A percentile compares a stretch with the other conserved stretches of the same genome.
Evolutionary conservation across 23 red algal species (phyloP).

Genomic region (Gracilaria gracilis): DNA sequence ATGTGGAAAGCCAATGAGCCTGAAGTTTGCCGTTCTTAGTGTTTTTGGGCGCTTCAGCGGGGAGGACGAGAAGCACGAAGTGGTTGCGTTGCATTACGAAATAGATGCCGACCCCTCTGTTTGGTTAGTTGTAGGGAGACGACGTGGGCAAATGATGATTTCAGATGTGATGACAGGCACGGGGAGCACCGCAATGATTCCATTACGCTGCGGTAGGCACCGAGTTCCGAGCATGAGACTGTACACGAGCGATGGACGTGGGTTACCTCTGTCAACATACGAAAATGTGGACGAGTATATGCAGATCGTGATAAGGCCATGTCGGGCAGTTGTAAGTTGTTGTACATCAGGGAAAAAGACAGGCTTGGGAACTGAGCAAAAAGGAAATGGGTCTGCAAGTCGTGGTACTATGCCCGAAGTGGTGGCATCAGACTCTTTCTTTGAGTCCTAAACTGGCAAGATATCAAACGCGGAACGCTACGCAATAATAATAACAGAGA

Average conservation of each 20-base stretch:
- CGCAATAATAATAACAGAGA: background rate
- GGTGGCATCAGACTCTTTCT: constrained; percentile 69
- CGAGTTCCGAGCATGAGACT: constrained; percentile 47
- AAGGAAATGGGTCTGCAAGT: constrained; percentile 8
- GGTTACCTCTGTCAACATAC: constrained; percentile 41
- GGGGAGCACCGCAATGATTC: constrained; percentile 33
- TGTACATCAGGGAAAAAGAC: background rate
- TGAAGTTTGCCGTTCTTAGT: constrained; percentile 43
- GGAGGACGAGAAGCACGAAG: constrained; percentile 30
- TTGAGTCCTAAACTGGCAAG: constrained; percentile 19
- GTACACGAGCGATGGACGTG: constrained; percentile 56
- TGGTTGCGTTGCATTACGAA: constrained; percentile 60
- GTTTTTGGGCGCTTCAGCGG: constrained; percentile 24
- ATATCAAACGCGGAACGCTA: background rate
- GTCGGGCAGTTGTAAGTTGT: constrained; percentile 37
- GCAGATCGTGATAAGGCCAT: constrained; percentile 52
- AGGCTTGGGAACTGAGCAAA: constrained; percentile 12
- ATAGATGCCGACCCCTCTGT: constrained; percentile 59
- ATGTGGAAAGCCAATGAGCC: constrained; percentile 38
- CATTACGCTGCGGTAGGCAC: constrained; percentile 41
- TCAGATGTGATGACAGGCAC: constrained; percentile 6
- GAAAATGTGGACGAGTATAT: constrained; percentile 73
- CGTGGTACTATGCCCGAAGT: constrained; percentile 53
- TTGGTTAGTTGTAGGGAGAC: constrained; percentile 64
- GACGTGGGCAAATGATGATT: constrained; percentile 51